Conservation (phyloP, 495 filamentous ascomycete genomes). For the Patellaria atrata region DNA sequence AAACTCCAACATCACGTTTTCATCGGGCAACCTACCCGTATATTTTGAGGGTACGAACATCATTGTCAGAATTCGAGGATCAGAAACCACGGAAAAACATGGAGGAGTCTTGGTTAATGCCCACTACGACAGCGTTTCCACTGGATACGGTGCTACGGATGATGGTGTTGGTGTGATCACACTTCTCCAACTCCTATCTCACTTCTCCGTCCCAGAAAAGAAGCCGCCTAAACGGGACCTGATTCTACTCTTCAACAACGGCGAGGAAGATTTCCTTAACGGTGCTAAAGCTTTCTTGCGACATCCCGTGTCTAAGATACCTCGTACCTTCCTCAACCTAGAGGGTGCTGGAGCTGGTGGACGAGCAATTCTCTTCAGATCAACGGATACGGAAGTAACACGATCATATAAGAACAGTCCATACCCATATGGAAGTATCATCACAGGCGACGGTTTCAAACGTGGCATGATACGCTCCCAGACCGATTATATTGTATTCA, state of each 20-base stretch:
- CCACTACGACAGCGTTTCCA: constrained; percentile 90
- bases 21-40: constrained; percentile 34
- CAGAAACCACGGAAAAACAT: constrained; percentile 50
- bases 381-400: constrained; percentile 77
- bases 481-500: constrained; percentile 83
- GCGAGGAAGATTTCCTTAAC: constrained; percentile 87
- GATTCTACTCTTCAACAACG: constrained; percentile 83
- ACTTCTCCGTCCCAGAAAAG: constrained; percentile 68
- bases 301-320: constrained; percentile 60
- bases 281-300: constrained; percentile 77
- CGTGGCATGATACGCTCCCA: constrained; percentile 61
- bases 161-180: constrained; percentile 83
- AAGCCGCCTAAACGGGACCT: constrained; percentile 66
- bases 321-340: constrained; percentile 80
- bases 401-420: constrained; percentile 52
- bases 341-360: constrained; percentile 93
- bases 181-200: constrained; percentile 70
- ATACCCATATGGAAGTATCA: constrained; percentile 70
- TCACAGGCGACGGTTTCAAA: constrained; percentile 72
- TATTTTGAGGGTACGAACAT: constrained; percentile 94
- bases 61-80: constrained; percentile 77
- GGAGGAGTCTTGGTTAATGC: constrained; percentile 85
- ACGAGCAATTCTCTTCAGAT: constrained; percentile 71
- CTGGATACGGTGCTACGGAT: constrained; percentile 84
- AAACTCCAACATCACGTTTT: constrained; percentile 60